Percentiles rank a stretch among this genome's conserved stretches.
phyloP scores from a whole-genome alignment of 2,329 filamentous ascomycete genomes.

The Fusarium sp. region DNA sequence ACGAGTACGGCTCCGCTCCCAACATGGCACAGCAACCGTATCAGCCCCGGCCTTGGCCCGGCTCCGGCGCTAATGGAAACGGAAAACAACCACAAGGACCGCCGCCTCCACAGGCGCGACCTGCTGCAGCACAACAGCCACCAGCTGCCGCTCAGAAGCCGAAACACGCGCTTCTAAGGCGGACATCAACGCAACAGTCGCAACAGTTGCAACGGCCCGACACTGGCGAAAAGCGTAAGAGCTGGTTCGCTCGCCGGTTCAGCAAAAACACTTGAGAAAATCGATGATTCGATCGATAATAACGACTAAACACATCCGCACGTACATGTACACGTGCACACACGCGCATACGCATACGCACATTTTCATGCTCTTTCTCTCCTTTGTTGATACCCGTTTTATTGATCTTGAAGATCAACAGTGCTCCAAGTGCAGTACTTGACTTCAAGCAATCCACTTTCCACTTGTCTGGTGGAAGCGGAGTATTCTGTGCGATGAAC shows the following conservation, averaged over 20 bases:
- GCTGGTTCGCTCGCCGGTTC: constrained; percentile 88
- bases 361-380: constrained; percentile 32
- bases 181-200: constrained; percentile 45
- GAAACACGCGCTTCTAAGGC: constrained; percentile 45
- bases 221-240: constrained; percentile 80
- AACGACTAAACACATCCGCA: constrained; percentile 13
- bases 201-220: constrained; percentile 37
- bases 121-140: constrained; percentile 30
- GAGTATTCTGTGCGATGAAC: constrained; percentile 17
- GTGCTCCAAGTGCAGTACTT: constrained; percentile 3
- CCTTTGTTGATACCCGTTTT: constrained; percentile 47
- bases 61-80: constrained; percentile 46
- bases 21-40: constrained; percentile 56
- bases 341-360: constrained; percentile 17
- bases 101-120: constrained; percentile 43
- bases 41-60: constrained; percentile 57
- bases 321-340: neutral
- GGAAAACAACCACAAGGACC: constrained; percentile 43
- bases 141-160: constrained; percentile 44
- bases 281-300: constrained; percentile 4
- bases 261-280: constrained; percentile 65
- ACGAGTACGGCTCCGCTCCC: constrained; percentile 75
- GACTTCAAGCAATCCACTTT: constrained; percentile 6
- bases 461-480: constrained; percentile 9
- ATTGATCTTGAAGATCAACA: constrained; percentile 22